A percentile compares a stretch with the other conserved stretches of the same genome.
Evolutionary conservation across 805 yeast genomes (phyloP).

Genomic region (Pichia kluyveri): DNA sequence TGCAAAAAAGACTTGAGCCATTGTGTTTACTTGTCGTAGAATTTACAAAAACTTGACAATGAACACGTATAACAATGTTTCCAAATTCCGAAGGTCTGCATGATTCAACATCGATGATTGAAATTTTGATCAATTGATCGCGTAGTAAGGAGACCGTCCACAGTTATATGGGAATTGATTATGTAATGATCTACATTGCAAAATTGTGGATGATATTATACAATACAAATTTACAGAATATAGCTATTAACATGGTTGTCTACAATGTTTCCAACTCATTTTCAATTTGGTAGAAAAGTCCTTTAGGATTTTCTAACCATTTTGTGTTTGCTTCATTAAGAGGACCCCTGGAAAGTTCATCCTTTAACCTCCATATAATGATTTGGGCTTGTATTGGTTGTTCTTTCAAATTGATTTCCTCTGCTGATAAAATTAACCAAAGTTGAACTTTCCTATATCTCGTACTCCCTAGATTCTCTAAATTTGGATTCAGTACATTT

Average conservation of each 20-base stretch:
- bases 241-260: neutral
- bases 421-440: slow-evolving; percentile 68
- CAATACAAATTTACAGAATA: too few relatives aligned
- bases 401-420: slow-evolving; percentile 46
- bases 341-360: slow-evolving; percentile 1
- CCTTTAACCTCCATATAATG: slow-evolving; percentile 18
- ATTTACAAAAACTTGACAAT: too few relatives aligned
- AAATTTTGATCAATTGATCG: too few relatives aligned
- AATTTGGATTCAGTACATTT: slow-evolving; percentile 29
- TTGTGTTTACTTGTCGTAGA: slow-evolving; percentile 6
- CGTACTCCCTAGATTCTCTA: slow-evolving; percentile 42
- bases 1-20: slow-evolving; percentile 35
- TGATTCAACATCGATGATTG: too few relatives aligned
- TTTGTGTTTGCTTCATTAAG: neutral
- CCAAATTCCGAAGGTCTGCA: neutral
- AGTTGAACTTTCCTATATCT: slow-evolving; percentile 66
- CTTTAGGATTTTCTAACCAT: slow-evolving; percentile 17
- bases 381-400: slow-evolving; percentile 21
- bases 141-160: too few relatives aligned
- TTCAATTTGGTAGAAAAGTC: neutral
- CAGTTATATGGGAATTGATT: too few relatives aligned
- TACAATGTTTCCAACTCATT: neutral
- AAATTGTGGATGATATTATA: too few relatives aligned
- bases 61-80: neutral
- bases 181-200: too few relatives aligned